A percentile compares a stretch with the other conserved stretches of the same genome.
These are phyloP conservation scores for Cordyceps tenuipes DNA, from an alignment of 2,329 filamentous ascomycete genomes.

Conservation along the genomic window DNA sequence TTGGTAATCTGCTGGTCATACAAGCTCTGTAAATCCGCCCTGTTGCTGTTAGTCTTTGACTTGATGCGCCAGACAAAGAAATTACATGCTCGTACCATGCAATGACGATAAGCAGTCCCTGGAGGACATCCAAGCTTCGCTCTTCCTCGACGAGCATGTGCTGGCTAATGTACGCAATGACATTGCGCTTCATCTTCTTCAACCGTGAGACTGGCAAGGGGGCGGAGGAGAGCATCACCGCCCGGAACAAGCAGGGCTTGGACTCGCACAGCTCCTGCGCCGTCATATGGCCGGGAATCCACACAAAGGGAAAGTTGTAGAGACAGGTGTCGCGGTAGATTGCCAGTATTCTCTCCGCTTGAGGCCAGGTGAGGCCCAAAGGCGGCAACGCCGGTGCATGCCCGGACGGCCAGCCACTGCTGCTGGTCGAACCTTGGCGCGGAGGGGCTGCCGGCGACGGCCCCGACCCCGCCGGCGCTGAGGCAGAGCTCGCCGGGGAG, in stretches of 20 bases:
- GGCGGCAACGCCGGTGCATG: constrained; percentile 15
- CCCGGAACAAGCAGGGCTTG: constrained; percentile 32
- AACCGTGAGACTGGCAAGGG: constrained; percentile 21
- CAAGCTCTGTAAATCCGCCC: constrained; percentile 28
- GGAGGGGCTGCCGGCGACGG: constrained; percentile 1
- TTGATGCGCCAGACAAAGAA: not conserved
- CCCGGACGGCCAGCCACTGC: not conserved
- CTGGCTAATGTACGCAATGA: constrained; percentile 33
- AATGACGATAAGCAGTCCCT: constrained; percentile 37
- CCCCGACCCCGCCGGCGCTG: not conserved
- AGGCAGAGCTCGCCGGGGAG: constrained; percentile 11
- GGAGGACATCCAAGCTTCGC: constrained; percentile 34
- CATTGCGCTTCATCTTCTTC: constrained; percentile 33
- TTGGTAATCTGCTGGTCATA: constrained; percentile 28
- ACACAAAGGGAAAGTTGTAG: constrained; percentile 31
- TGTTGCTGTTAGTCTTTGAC: constrained; percentile 13
- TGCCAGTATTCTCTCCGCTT: constrained; percentile 27
- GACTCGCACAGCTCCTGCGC: constrained; percentile 23
- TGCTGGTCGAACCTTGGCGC: constrained; percentile 2
- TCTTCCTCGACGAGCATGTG: constrained; percentile 34
- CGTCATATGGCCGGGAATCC: constrained; percentile 22
- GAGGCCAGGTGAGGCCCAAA: constrained; percentile 31
- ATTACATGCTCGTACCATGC: constrained; percentile 31
- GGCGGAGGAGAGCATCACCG: constrained; percentile 30
- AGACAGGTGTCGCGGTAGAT: constrained; percentile 26